Conservation (phyloP, 169 alveolate species). For the Cryptosporidium bovis region DNA sequence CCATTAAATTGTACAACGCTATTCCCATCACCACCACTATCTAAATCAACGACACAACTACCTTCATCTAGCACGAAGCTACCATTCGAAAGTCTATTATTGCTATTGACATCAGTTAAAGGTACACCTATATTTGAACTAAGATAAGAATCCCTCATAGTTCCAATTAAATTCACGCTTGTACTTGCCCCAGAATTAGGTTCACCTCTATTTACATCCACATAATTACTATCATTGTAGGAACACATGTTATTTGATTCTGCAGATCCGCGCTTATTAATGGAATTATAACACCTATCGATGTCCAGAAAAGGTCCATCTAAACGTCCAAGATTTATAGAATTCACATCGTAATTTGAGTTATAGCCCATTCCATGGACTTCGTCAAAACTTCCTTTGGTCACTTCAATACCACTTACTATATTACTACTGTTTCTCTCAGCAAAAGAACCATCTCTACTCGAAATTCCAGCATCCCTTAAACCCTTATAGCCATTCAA, state of each 20-base stretch:
- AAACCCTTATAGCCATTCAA: slow-evolving; percentile 4
- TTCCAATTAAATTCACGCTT: too few relatives aligned
- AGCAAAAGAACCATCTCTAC: background rate
- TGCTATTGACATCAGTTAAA: background rate
- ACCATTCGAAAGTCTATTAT: background rate
- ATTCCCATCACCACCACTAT: too few relatives aligned
- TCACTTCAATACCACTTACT: background rate
- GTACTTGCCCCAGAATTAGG: too few relatives aligned
- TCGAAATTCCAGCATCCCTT: slow-evolving; percentile 10
- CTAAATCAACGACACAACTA: too few relatives aligned
- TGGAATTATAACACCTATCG: slow-evolving; percentile 16
- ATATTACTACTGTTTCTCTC: background rate
- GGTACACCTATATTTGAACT: background rate
- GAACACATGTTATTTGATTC: slow-evolving; percentile 19
- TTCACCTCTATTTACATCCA: background rate
- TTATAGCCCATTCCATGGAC: background rate
- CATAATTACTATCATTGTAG: background rate
- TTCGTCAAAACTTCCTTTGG: slow-evolving; percentile 9
- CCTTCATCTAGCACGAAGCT: background rate
- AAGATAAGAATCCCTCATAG: too few relatives aligned
- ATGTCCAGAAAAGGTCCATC: slow-evolving; percentile 40
- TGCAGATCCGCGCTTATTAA: background rate
- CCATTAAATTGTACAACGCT: too few relatives aligned
- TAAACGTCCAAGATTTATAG: slow-evolving; percentile 22
- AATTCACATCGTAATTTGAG: background rate